These are phyloP conservation scores for Paxillus ammoniavirescens DNA, from an alignment of 768 basidiomycete species.

Conservation along the genomic window DNA sequence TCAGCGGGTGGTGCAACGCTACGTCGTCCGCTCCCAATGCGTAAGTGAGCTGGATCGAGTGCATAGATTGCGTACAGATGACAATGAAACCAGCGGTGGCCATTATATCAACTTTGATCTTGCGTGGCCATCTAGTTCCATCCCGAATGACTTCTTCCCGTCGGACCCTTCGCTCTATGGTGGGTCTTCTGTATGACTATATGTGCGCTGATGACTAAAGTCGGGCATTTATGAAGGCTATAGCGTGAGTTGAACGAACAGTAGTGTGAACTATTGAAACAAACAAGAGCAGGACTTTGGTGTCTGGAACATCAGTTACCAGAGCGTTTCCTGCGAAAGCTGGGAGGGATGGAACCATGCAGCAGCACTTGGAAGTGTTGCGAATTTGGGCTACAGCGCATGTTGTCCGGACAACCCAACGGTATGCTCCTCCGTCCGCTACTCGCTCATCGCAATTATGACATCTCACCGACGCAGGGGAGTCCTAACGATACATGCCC, in stretches of 20 bases:
- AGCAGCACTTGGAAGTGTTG: conserved; percentile 67
- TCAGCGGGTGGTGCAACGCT: conserved; percentile 69
- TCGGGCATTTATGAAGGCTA: conserved; percentile 35
- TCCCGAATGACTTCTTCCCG: conserved; percentile 73
- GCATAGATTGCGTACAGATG: neutral
- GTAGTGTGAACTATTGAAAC: neutral
- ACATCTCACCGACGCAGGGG: conserved; percentile 29
- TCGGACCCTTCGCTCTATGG: conserved; percentile 68
- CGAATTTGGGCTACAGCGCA: conserved; percentile 51
- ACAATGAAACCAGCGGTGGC: conserved; percentile 50
- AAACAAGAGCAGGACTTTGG: conserved; percentile 65
- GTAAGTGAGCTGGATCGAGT: conserved; percentile 38
- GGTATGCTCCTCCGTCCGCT: conserved; percentile 33
- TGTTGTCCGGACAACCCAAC: conserved; percentile 76
- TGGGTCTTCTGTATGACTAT: conserved; percentile 15
- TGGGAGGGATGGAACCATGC: conserved; percentile 65
- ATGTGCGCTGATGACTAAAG: conserved; percentile 26
- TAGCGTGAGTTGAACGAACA: conserved; percentile 29
- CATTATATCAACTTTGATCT: conserved; percentile 80
- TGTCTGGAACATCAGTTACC: conserved; percentile 80
- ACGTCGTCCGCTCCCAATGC: conserved; percentile 58
- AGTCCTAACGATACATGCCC: conserved; percentile 55
- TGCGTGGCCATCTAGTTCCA: conserved; percentile 69
- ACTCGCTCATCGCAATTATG: conserved; percentile 3
- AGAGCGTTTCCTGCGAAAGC: conserved; percentile 57